phyloP scores from a whole-genome alignment of 2,329 filamentous ascomycete genomes.

The Orbilia brochopaga region DNA sequence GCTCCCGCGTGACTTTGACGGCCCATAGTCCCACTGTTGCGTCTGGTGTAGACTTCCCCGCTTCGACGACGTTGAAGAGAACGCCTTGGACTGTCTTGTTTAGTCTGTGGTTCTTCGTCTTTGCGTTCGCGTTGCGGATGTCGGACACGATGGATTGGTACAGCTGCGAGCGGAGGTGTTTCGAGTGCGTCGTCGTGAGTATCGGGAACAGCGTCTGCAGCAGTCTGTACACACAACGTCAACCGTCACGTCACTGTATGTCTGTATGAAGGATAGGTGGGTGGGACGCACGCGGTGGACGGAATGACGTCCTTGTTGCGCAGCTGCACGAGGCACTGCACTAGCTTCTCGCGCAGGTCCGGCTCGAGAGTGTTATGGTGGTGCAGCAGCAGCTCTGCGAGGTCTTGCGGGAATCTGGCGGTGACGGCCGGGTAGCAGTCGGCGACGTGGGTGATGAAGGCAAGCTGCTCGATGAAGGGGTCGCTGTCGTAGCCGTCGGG shows the following conservation, averaged over 20 bases:
- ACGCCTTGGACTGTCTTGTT: constrained; percentile 93
- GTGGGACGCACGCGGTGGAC: constrained; percentile 67
- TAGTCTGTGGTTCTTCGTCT: constrained; percentile 85
- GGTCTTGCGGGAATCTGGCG: constrained; percentile 74
- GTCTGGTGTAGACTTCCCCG: constrained; percentile 63
- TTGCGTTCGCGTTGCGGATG: constrained; percentile 83
- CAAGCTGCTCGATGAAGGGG: constrained; percentile 85
- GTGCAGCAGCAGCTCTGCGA: constrained; percentile 78
- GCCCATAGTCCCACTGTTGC: constrained; percentile 90
- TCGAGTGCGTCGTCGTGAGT: constrained; percentile 87
- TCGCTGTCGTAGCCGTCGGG: constrained; percentile 72
- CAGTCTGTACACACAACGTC: constrained; percentile 59
- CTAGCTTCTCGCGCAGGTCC: constrained; percentile 91
- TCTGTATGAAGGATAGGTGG: background rate
- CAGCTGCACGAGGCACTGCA: constrained; percentile 84
- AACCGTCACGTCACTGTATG: constrained; percentile 38
- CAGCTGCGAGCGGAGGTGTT: constrained; percentile 81
- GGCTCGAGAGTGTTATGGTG: constrained; percentile 83
- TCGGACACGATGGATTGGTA: constrained; percentile 91
- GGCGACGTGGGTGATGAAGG: constrained; percentile 90
- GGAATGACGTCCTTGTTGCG: constrained; percentile 91
- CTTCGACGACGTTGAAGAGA: constrained; percentile 86
- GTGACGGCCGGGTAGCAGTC: constrained; percentile 90
- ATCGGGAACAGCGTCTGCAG: constrained; percentile 94
- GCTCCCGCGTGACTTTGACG: constrained; percentile 89